Evolutionary conservation across 108 stramenopile species (phyloP), one percentile per base, ranked within the genome.

Genomic region (Cyclostephanos tholiformis): DNA sequence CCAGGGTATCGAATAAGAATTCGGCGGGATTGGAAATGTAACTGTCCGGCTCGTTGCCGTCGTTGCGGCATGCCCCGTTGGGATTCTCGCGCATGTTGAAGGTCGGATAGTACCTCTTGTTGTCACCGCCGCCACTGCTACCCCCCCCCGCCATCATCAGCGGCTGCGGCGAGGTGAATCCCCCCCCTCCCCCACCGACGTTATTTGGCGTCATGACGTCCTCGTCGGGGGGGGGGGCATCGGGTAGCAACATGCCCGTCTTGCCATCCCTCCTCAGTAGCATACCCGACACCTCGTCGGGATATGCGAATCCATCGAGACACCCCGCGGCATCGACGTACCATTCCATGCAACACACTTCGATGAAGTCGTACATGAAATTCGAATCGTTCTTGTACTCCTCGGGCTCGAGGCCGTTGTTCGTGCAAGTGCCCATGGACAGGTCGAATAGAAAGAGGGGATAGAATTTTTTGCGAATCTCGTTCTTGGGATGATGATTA

Each of bases 1-100:
- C 14, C 0, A 29, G 22, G 25, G 57, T 67, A 48, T 74, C 79
- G 48, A 69, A 80, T 0, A 70, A n/a, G 59, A 56, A 80, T 13
- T 55, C 52, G 8, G 6, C 49, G 4, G 75, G 63, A 22, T 59
- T 52, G 14, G 64, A 26, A 23, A 59, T 17, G 48, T 67, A 79
- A 6, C 25, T 30, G 0, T 14, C 39, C 2, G 79, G 79, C 6
- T 68, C 39, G 2, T 74, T 73, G 2, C 67, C 72, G 36, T 74
- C 79, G 44, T 68, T 65, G 26, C 69, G 53, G 51, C 79, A 80
- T 1, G 72, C 79, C 32, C 79, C 79, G 35, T 73, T 53, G 55
- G 79, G 63, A 30, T 80, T 62, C 17, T 35, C 22, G 11, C n/a
- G 17, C 44, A 73, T 63, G 52, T 73, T 43, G 27, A 80, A 74